Evolutionary conservation across 805 yeast species (phyloP), one percentile per base, ranked within the genome.

Genomic region (Suhomyces vadensis): DNA sequence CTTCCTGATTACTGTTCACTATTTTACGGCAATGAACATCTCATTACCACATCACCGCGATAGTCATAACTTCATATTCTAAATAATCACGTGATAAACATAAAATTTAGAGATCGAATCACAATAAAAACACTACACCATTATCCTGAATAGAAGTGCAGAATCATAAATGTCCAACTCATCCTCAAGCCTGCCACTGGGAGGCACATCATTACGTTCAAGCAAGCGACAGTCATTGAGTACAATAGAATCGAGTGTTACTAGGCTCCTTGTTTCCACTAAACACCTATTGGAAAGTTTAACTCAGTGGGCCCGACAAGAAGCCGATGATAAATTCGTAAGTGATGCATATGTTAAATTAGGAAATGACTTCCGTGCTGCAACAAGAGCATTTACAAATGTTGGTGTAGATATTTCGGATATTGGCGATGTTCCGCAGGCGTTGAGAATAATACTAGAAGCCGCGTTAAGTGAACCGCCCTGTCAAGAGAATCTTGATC

Each of bases 281-380:
- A 92, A 92, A 56, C 90, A 87, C 46, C 71, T 92, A 9, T 71
- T 94, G n/a, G 96, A 88, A 55, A 77, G 87, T 13, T 69, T 94
- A 41, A 88, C 95, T 0, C 87, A 82, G 48, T 94, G 99, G 99
- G 91, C 98, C 1, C 75, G 80, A 48, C 81, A 79, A 17, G 74
- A 78, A n/a, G 90, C 88, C 5, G 76, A 83, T 19, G 98, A 91
- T 37, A 79, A 79, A 44, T 87, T 80, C 50, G 97, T 94, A 2
- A 88, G 96, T 2, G 88, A 90, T 55, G 86, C 90, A 3, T 94
- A 89, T 61, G 99, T 94, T 11, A 84, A 81, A 51, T 75, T 94
- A 22, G 99, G 99, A 0, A 94, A 91, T 58, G 97, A 92, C 63
- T 94, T 90, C 72, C 83, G 92, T 53, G 80, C 87, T 3, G 87